These are phyloP conservation scores for Scytalidium lignicola DNA, from an alignment of 2,329 filamentous ascomycete species.

Conservation along the genomic window DNA sequence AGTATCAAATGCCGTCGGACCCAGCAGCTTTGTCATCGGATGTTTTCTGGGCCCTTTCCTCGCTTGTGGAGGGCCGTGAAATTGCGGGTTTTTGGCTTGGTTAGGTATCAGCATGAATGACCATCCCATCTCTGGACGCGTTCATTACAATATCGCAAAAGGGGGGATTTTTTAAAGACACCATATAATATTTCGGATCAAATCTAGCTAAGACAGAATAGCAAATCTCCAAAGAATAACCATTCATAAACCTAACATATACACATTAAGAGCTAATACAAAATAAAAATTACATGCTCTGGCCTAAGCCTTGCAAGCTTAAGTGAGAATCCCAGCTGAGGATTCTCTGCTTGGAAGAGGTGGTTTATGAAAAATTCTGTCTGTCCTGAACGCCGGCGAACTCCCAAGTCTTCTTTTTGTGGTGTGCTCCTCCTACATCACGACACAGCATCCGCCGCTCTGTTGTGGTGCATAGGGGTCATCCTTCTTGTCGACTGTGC, in stretches of 20 bases:
- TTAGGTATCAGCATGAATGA: neutral
- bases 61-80: neutral
- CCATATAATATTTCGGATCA: neutral
- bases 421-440: constrained; percentile 62
- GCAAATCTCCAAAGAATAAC: neutral
- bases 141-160: neutral
- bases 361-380: neutral
- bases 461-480: constrained; percentile 98
- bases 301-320: neutral
- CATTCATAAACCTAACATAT: neutral
- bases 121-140: neutral
- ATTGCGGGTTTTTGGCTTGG: constrained; percentile 1
- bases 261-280: neutral
- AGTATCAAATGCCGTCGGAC: neutral
- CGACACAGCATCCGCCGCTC: constrained; percentile 83
- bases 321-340: neutral
- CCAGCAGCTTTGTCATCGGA: neutral
- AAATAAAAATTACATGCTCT: neutral
- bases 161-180: neutral
- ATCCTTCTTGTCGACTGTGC: constrained; percentile 86
- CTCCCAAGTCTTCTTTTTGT: constrained; percentile 10
- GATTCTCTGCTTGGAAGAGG: neutral
- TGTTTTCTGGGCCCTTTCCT: neutral
- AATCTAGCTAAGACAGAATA: neutral
- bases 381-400: constrained; percentile 12